Evolutionary conservation across 108 stramenopile genomes (phyloP), one percentile per base, ranked within the genome.

Genomic region (Seminavis robusta): DNA sequence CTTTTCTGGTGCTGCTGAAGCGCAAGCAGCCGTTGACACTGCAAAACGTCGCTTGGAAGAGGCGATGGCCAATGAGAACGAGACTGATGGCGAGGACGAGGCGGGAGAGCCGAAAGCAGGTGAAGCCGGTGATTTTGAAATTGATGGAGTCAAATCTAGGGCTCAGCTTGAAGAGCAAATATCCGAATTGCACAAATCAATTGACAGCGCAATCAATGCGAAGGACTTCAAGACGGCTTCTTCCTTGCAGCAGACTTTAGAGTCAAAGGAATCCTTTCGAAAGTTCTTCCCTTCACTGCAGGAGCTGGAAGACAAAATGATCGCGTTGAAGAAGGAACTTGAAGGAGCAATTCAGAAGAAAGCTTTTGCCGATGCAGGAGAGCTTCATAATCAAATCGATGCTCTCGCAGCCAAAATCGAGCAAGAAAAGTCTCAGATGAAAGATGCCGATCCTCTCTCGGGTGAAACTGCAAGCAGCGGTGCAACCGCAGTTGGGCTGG

Each of bases 101-200:
- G 32, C 36, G 2, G 54, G 29, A 0, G 46, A 44, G 13, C 9
- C 21, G 33, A 56, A 52, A 34, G 57, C 50, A 7, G 54, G 10
- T 16, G 52, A 60, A 60, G 47, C 46, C 43, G 38, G 27, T n/a
- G 30, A 51, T 28, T n/a, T n/a, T n/a, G n/a, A n/a, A n/a, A 59
- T 59, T 37, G 45, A 64, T 2, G 69, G 78, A 15, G 78, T 86
- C 63, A 45, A 70, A 56, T 81, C 79, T 15, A 71, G 92, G 10
- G 69, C 79, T 30, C 84, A 87, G 8, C 74, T 93, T 6, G 92
- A 90, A 47, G 42, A 37, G 20, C 81, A 73, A 38, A 83, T 93
- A n/a, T 26, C 21, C 11, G 60, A 61, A 30, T 56, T 75, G 4
- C 53, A 70, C 1, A 44, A 33, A 3, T 50, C 75, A 52, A 55